phyloP scores from a whole-genome alignment of 139 green algal genomes.

The Edaphochlamys debaryana region DNA sequence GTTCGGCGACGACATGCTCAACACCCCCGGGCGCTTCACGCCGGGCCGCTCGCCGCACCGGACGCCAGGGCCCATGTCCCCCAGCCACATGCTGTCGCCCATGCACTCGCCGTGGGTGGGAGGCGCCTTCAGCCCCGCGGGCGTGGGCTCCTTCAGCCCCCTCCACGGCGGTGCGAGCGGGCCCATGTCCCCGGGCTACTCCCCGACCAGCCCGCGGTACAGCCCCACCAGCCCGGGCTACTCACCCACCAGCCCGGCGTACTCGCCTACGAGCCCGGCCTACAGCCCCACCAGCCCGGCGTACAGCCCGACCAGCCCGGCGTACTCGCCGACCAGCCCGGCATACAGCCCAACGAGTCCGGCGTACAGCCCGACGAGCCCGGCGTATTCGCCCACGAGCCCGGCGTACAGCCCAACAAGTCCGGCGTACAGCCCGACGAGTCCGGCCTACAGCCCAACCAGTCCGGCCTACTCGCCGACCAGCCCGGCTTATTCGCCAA shows the following conservation, averaged over 20 bases:
- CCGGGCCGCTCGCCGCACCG: conserved; percentile 62
- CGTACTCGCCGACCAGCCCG: conserved; percentile 71
- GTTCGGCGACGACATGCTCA: conserved; percentile 31
- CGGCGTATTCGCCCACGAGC: conserved; percentile 63
- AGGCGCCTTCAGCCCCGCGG: conserved; percentile 69
- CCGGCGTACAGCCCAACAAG: conserved; percentile 70
- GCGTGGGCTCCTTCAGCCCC: conserved; percentile 32
- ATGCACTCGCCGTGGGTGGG: conserved; percentile 65
- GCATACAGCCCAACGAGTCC: conserved; percentile 64
- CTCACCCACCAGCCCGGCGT: conserved; percentile 61
- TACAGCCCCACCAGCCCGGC: conserved; percentile 77
- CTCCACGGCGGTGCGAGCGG: conserved; percentile 57
- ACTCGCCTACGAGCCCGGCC: conserved; percentile 70
- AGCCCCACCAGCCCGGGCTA: conserved; percentile 77
- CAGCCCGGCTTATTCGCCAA: conserved; percentile 69
- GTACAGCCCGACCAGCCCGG: conserved; percentile 77
- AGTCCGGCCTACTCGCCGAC: conserved; percentile 51
- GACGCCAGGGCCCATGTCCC: conserved; percentile 63
- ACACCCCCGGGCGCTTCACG: conserved; percentile 52
- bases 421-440: conserved; percentile 81
- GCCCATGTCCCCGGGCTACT: conserved; percentile 63
- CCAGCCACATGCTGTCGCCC: conserved; percentile 62
- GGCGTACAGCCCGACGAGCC: conserved; percentile 66
- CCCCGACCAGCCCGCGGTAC: conserved; percentile 64
- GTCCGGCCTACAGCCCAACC: conserved; percentile 67